Evolutionary conservation across 2,329 filamentous ascomycete genomes (phyloP).

Genomic region (Neurospora crassa): DNA sequence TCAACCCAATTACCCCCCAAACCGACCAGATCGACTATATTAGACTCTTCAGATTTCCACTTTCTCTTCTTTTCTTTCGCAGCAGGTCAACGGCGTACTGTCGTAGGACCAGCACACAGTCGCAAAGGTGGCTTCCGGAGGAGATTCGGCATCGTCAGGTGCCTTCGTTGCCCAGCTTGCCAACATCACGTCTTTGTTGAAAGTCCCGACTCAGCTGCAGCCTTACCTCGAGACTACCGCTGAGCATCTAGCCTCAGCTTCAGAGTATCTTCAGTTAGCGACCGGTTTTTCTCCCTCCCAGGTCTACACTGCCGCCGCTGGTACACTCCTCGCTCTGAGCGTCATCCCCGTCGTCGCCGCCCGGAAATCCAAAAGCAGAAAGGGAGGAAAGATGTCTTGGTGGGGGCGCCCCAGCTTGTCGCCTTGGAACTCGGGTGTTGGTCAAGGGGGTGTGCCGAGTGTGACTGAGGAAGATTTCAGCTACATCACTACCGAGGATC

Average conservation of each 20-base stretch:
- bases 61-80: constrained; percentile 1
- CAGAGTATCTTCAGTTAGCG: constrained; percentile 39
- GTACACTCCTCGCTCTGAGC: constrained; percentile 37
- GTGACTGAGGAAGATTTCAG: constrained; percentile 70
- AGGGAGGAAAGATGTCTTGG: constrained; percentile 35
- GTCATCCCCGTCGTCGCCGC: constrained; percentile 29
- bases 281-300: constrained; percentile 40
- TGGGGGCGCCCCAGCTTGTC: constrained; percentile 38
- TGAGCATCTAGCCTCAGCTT: constrained; percentile 38
- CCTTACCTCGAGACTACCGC: constrained; percentile 45
- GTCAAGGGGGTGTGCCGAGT: constrained; percentile 40
- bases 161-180: constrained; percentile 40
- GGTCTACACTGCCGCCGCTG: constrained; percentile 41
- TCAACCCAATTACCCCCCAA: constrained; percentile 1
- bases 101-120: constrained; percentile 28
- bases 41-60: neutral
- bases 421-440: constrained; percentile 38
- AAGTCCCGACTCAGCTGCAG: constrained; percentile 36
- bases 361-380: constrained; percentile 15
- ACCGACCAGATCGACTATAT: neutral
- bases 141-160: constrained; percentile 51
- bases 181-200: constrained; percentile 37
- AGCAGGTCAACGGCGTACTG: constrained; percentile 26
- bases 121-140: constrained; percentile 54
- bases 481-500: constrained; percentile 73